Base-by-base conservation (phyloP, 2,329 filamentous ascomycete genomes). In the Phyllosticta capitalensis region DNA sequence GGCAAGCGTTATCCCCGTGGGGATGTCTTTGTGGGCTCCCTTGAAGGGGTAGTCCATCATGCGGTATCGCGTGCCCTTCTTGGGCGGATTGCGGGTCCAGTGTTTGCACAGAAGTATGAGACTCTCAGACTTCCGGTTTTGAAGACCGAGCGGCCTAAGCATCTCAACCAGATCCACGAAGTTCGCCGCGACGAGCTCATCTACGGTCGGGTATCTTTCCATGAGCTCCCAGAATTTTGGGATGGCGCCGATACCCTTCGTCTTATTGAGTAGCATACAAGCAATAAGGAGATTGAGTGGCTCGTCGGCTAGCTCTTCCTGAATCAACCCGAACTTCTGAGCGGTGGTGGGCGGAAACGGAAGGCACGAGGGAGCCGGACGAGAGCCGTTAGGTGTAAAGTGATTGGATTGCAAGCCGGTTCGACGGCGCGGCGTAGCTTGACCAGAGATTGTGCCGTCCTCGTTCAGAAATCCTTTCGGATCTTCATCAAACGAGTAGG, bases 211-310 rank as follows among this genome's bases (percentile, higher is more conserved):
- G 61, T 89, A 96, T 2, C 74, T 76, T 12, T 79, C 74, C 65
- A 89, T 86, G 12, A 96, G 76, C 14, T 78, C 69, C 69, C 85
- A 86, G 64, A 95, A 87, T 0, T 88, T 79, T 0, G 92, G 92
- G 26, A 94, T 85, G 3, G 91, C 89, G 9, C 83, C 79, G 53
- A 78, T 81, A 10, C 89, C 92, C 2, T 83, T 79, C 0, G 91
- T 96, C 61, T 88, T 85, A 71, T 92, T 92, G 28, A 96, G 83
- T 66, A 96, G 92, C 0, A 89, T 90, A 5, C 91, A 86, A 12
- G 88, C 90, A 28, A 96, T 79, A 1, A 96, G 81, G 1, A 96
- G 81, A 64, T 85, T 86, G 71, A 95, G 96, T 0, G 91, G 88
- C 60, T 90, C 81, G 55, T 82, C 72, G 1, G 85, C 84, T 17